phyloP scores from a whole-genome alignment of 2,329 filamentous ascomycete species.

The Claviceps maximensis region DNA sequence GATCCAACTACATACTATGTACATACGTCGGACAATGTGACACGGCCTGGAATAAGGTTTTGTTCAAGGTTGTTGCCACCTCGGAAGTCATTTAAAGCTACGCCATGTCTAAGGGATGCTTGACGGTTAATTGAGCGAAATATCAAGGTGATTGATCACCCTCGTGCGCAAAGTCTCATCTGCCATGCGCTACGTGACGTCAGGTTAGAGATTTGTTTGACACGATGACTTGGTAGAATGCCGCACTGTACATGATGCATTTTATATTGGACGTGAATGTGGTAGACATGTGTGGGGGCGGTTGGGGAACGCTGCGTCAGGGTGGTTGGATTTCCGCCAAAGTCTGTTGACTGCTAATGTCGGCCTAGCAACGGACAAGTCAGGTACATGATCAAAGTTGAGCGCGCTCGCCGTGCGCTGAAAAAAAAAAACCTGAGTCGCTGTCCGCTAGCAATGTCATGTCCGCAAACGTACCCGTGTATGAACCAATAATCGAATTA shows the following conservation, averaged over 20 bases:
- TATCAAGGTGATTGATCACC: not conserved
- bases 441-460: not conserved
- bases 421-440: not conserved
- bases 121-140: not conserved
- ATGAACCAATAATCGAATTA: not conserved
- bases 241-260: too few relatives aligned
- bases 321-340: not conserved
- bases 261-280: not conserved
- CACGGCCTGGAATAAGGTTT: constrained; percentile 10
- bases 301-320: not conserved
- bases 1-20: constrained; percentile 3
- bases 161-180: not conserved
- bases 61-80: constrained; percentile 11
- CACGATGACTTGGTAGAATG: not conserved
- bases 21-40: constrained; percentile 4
- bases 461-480: not conserved
- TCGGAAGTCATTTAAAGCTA: not conserved
- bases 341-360: not conserved
- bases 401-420: not conserved
- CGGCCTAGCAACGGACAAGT: not conserved
- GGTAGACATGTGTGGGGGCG: too few relatives aligned
- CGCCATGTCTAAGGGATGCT: constrained; percentile 6
- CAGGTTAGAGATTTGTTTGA: not conserved
- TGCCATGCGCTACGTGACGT: not conserved
- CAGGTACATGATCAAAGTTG: not conserved